Percentiles rank a stretch among this genome's conserved stretches.
Conservation (phyloP, 352 stramenopile species). For the Elongisporangium anandrum region DNA sequence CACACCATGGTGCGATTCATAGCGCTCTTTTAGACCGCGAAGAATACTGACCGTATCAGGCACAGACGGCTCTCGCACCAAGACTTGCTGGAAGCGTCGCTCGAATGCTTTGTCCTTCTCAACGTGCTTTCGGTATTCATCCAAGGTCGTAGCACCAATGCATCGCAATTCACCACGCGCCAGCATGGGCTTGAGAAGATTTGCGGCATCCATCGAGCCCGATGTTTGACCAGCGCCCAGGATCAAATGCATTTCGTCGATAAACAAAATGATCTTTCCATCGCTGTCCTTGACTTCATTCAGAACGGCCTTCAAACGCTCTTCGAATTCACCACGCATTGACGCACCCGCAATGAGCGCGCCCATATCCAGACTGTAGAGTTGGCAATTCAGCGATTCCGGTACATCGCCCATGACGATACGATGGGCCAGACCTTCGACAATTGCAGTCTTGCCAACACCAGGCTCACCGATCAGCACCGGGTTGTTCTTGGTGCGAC, state of each 20-base stretch:
- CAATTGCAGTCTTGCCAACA: constrained; percentile 96
- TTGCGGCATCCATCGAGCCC: constrained; percentile 96
- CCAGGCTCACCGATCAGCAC: constrained; percentile 95
- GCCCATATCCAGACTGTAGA: constrained; percentile 96
- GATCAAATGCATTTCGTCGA: constrained; percentile 98
- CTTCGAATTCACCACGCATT: constrained; percentile 98
- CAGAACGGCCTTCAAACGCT: constrained; percentile 94
- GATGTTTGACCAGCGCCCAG: constrained; percentile 91
- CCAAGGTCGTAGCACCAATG: constrained; percentile 97
- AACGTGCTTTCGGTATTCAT: constrained; percentile 98
- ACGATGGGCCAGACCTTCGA: constrained; percentile 93
- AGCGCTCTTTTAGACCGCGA: constrained; percentile 93
- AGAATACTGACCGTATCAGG: constrained; percentile 96
- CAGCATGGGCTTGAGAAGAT: constrained; percentile 98
- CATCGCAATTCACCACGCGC: constrained; percentile 94
- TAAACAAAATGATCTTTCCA: constrained; percentile 98
- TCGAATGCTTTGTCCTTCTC: constrained; percentile 99
- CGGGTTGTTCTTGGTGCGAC: constrained; percentile 98
- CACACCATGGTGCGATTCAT: constrained; percentile 97
- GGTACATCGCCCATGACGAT: constrained; percentile 97
- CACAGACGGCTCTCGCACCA: constrained; percentile 93
- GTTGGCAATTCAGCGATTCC: constrained; percentile 85
- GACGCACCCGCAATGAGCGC: constrained; percentile 96
- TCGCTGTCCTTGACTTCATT: constrained; percentile 92
- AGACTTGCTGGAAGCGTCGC: constrained; percentile 96